phyloP scores from a whole-genome alignment of 2,329 filamentous ascomycete species.

The Geoglossum cookeanum region DNA sequence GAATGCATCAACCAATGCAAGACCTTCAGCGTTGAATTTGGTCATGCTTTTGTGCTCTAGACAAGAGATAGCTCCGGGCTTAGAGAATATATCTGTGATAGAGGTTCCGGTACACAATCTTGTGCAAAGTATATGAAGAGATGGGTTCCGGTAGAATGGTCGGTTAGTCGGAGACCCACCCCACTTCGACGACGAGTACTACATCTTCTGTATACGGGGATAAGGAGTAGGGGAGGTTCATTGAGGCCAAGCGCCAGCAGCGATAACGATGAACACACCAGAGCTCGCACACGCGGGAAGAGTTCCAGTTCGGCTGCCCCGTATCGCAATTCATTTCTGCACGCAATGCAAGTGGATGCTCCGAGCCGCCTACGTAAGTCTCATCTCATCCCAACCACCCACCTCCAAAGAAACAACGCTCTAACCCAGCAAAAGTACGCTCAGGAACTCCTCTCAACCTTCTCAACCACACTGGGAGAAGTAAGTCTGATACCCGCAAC shows the following conservation, averaged over 20 bases:
- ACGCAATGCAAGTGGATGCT: slow-evolving; percentile 91
- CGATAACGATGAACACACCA: background rate
- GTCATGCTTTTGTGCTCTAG: too few species aligned
- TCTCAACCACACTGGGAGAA: slow-evolving; percentile 66
- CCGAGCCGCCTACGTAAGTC: slow-evolving; percentile 62
- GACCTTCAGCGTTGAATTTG: background rate
- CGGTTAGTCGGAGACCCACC: too few species aligned
- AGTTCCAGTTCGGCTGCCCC: slow-evolving; percentile 33
- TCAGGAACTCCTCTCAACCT: slow-evolving; percentile 89
- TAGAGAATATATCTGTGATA: background rate
- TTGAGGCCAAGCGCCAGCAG: too few species aligned
- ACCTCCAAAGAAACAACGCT: background rate
- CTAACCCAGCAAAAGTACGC: slow-evolving; percentile 42
- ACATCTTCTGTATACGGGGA: too few species aligned
- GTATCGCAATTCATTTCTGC: slow-evolving; percentile 78
- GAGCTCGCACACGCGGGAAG: background rate
- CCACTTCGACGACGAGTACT: too few species aligned
- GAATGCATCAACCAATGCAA: background rate
- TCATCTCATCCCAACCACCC: background rate
- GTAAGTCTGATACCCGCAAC: slow-evolving; percentile 72
- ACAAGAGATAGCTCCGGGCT: too few species aligned
- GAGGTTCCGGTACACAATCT: background rate
- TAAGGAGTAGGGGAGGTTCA: too few species aligned
- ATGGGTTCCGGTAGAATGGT: too few species aligned
- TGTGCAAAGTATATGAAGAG: too few species aligned